A percentile compares a stretch with the other conserved stretches of the same genome.
Conservation (phyloP, 2,329 filamentous ascomycete species). For the Penicillium corylophilum region DNA sequence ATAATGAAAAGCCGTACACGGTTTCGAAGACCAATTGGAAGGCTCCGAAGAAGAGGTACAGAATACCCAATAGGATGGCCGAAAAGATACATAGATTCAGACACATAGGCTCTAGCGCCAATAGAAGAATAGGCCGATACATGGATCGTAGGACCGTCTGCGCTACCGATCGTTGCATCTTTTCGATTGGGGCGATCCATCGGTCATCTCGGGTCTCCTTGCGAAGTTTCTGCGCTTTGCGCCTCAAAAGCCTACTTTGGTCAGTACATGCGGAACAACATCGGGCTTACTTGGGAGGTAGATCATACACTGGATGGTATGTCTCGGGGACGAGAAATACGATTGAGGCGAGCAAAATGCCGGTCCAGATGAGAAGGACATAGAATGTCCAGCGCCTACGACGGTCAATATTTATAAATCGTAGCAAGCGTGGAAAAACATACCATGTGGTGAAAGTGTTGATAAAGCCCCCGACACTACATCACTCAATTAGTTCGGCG, state of each 20-base stretch:
- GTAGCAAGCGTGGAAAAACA: not conserved
- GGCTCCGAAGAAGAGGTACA: conserved; percentile 90
- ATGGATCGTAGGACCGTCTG: conserved; percentile 59
- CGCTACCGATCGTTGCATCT: conserved; percentile 64
- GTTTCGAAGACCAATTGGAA: conserved; percentile 76
- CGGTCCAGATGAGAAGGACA: conserved; percentile 77
- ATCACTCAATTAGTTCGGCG: conserved; percentile 15
- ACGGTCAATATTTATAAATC: conserved; percentile 6
- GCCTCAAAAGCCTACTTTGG: conserved; percentile 57
- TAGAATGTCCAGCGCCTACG: conserved; percentile 78
- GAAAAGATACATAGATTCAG: conserved; percentile 78
- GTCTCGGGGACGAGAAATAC: conserved; percentile 80
- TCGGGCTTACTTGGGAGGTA: not conserved
- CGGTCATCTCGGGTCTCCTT: conserved; percentile 73
- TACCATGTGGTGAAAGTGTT: conserved; percentile 69
- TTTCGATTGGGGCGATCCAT: conserved; percentile 77
- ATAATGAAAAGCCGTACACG: conserved; percentile 73
- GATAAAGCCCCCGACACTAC: conserved; percentile 72
- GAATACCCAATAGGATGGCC: conserved; percentile 78
- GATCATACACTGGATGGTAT: conserved; percentile 60
- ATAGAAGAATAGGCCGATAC: conserved; percentile 71
- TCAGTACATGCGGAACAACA: conserved; percentile 40
- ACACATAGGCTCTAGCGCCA: conserved; percentile 82
- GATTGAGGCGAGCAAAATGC: conserved; percentile 63
- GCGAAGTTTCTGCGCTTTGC: conserved; percentile 69